Evolutionary conservation across 345 rosid genomes (phyloP), one percentile per base, ranked within the genome.

Genomic region (Cardamine occulta): DNA sequence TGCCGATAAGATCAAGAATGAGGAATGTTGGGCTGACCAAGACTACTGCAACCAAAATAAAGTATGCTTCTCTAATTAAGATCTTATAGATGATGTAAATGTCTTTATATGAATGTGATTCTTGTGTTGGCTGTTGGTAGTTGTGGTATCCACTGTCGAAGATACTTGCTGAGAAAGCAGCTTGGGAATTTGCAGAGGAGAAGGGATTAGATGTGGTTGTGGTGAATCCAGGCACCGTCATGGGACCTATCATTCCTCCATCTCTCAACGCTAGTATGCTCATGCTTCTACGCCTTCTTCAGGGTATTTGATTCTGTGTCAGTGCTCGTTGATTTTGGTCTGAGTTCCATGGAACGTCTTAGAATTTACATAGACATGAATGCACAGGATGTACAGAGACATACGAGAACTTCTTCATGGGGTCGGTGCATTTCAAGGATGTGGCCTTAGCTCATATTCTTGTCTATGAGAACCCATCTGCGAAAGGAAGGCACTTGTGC

Each of bases 151-250:
- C 99, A 19, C 70, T 87, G 18, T 90, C 97, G 1, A 92, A 95
- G 76, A 90, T 88, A 1, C 82, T 88, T n/a, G 99, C 99, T 23
- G 97, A 95, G 79, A 92, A 89, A 77, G 96, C 88, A 6, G 94
- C 97, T 24, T 95, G 94, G 98, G 90, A 90, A 24, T 90, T 95
- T 67, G 79, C 97, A 7, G 80, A 84, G 76, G 84, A 89, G 84
- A 86, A 82, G 15, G 96, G 85, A 37, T 79, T 95, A 61, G 97
- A 95, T 73, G 86, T 92, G 42, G 98, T 95, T 82, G 96, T 82
- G 71, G 94, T 95, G 77, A 92, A 95, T 83, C 96, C 98, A 10
- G 98, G 96, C 14, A 89, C 94, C 0, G 98, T 95, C 49, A 84
- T 92, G 96, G 98, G 99, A 6, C 94, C 96, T 66, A 83, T 86